These are phyloP conservation scores for Penicillium soppii DNA, from an alignment of 495 filamentous ascomycete genomes.

Conservation along the genomic window DNA sequence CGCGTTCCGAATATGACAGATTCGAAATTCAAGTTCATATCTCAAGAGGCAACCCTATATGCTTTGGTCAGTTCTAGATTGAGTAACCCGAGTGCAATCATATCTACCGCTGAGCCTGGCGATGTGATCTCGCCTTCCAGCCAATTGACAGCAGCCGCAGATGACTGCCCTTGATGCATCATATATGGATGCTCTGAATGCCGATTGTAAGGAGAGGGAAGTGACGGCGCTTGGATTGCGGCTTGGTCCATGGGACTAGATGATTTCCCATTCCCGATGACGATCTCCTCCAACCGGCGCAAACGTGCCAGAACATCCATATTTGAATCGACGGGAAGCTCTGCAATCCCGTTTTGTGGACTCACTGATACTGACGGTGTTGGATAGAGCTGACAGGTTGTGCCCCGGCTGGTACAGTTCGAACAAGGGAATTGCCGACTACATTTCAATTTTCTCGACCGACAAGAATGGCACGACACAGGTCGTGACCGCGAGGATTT, in stretches of 20 bases:
- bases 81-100: neutral
- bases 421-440: conserved; percentile 40
- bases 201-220: neutral
- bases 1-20: conserved; percentile 9
- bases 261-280: conserved; percentile 11
- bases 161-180: neutral
- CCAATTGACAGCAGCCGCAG: conserved; percentile 13
- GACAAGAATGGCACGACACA: conserved; percentile 43
- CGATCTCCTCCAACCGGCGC: conserved; percentile 23
- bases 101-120: conserved; percentile 11
- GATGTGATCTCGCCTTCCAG: conserved; percentile 18
- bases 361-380: conserved; percentile 1
- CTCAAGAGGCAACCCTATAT: neutral
- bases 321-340: neutral
- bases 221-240: conserved; percentile 1
- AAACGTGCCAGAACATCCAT: conserved; percentile 21
- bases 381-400: conserved; percentile 29
- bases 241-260: conserved; percentile 1
- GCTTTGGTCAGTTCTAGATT: neutral
- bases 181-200: neutral
- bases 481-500: conserved; percentile 23
- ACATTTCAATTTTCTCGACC: conserved; percentile 47
- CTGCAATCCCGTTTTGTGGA: neutral
- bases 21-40: conserved; percentile 15
- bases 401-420: conserved; percentile 39